Conservation (phyloP, 108 stramenopile genomes). For the Aureococcus anophagefferens region DNA sequence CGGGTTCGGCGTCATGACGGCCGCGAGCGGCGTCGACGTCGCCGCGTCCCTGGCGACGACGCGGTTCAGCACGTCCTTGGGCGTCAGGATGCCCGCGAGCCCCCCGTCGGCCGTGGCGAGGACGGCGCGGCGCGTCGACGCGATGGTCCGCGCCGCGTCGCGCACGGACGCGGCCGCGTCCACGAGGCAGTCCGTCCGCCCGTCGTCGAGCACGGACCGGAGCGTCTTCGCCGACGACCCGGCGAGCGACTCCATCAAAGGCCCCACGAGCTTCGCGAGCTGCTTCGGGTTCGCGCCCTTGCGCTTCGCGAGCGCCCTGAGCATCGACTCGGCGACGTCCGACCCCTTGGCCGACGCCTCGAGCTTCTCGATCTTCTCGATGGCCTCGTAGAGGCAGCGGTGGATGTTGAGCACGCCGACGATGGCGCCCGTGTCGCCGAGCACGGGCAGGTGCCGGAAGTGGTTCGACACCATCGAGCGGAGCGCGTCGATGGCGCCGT, state of each 20-base stretch:
- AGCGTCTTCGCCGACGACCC: not conserved
- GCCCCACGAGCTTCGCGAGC: too few relatives aligned
- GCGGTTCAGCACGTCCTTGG: constrained; percentile 21
- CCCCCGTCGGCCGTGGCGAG: not conserved
- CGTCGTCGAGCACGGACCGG: too few relatives aligned
- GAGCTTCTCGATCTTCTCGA: constrained; percentile 1
- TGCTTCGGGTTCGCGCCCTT: too few relatives aligned
- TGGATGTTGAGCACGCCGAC: too few relatives aligned
- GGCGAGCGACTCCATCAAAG: not conserved
- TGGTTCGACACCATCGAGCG: constrained; percentile 81
- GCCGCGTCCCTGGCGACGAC: constrained; percentile 13
- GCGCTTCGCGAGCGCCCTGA: too few relatives aligned
- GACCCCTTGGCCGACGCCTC: not conserved
- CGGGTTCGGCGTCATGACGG: constrained; percentile 16
- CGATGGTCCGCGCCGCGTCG: constrained; percentile 5
- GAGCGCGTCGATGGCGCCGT: constrained; percentile 75
- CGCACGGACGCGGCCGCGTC: not conserved
- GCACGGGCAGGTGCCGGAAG: constrained; percentile 48
- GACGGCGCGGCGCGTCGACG: not conserved
- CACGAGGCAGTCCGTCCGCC: too few relatives aligned
- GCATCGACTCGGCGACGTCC: too few relatives aligned
- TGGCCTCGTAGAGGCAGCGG: constrained; percentile 12
- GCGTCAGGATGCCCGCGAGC: constrained; percentile 19
- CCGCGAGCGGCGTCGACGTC: constrained; percentile 5
- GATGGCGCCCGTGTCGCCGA: constrained; percentile 6